These are phyloP conservation scores for Odontarrhena argentea DNA, from an alignment of 345 rosid species.

Conservation along the genomic window DNA sequence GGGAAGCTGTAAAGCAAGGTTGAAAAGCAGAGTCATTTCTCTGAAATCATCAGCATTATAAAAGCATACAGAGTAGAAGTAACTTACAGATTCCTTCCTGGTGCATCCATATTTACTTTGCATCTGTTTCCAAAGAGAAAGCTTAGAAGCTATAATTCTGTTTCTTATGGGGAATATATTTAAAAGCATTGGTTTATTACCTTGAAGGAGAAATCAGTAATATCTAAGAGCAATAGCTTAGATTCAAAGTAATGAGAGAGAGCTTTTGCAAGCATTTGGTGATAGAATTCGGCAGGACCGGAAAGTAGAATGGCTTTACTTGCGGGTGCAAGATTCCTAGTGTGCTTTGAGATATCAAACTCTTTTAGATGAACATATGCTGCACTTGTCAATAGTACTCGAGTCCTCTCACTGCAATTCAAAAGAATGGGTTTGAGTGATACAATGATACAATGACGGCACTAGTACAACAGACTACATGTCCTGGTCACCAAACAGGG, in stretches of 20 bases:
- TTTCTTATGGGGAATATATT: not conserved
- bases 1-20: slow-evolving; percentile 50
- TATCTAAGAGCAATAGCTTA: slow-evolving; percentile 76
- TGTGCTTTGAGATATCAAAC: slow-evolving; percentile 77
- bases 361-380: slow-evolving; percentile 85
- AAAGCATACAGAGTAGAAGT: slow-evolving; percentile 9
- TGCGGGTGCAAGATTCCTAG: slow-evolving; percentile 89
- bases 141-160: not conserved
- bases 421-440: not conserved
- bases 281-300: slow-evolving; percentile 84
- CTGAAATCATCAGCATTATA: slow-evolving; percentile 5
- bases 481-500: no score
- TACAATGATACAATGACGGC: no score
- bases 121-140: slow-evolving; percentile 53
- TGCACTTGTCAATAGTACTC: slow-evolving; percentile 71
- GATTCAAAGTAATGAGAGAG: slow-evolving; percentile 79
- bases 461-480: no score
- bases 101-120: slow-evolving; percentile 84
- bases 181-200: slow-evolving; percentile 37
- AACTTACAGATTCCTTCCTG: slow-evolving; percentile 71
- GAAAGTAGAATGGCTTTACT: slow-evolving; percentile 88
- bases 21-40: slow-evolving; percentile 18
- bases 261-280: slow-evolving; percentile 95
- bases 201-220: slow-evolving; percentile 78
- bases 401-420: slow-evolving; percentile 69